Conservation (phyloP, 2,329 filamentous ascomycete species). For the Fusarium clavum region DNA sequence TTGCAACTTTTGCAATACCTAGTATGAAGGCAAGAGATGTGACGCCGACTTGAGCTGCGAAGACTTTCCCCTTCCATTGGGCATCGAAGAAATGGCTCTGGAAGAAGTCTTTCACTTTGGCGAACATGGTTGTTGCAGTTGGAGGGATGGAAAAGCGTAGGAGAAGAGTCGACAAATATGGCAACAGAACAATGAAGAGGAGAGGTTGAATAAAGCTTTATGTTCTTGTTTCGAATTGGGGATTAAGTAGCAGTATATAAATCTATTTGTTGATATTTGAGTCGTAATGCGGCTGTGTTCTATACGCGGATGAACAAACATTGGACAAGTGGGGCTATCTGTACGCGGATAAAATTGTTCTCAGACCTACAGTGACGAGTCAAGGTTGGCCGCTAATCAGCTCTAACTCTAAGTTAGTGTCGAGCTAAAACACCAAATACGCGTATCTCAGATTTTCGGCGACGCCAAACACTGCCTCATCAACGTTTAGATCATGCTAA, state of each 20-base stretch:
- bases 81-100: constrained; percentile 26
- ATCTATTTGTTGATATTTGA: neutral
- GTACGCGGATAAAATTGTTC: neutral
- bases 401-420: neutral
- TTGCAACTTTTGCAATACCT: constrained; percentile 24
- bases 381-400: neutral
- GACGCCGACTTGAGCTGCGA: neutral
- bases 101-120: constrained; percentile 17
- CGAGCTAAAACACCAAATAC: neutral
- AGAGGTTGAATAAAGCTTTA: neutral
- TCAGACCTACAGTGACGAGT: neutral
- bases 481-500: neutral
- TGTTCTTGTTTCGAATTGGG: neutral
- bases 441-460: neutral
- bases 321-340: neutral
- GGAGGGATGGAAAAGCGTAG: neutral
- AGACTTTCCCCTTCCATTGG: constrained; percentile 29
- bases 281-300: neutral
- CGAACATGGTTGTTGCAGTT: neutral
- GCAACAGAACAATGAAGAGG: neutral
- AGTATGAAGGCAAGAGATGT: constrained; percentile 13
- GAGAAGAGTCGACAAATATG: fast-evolving
- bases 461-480: neutral
- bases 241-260: neutral
- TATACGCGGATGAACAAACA: neutral